Conservation (phyloP, 768 basidiomycete species). For the Kwoniella heveanensis region DNA sequence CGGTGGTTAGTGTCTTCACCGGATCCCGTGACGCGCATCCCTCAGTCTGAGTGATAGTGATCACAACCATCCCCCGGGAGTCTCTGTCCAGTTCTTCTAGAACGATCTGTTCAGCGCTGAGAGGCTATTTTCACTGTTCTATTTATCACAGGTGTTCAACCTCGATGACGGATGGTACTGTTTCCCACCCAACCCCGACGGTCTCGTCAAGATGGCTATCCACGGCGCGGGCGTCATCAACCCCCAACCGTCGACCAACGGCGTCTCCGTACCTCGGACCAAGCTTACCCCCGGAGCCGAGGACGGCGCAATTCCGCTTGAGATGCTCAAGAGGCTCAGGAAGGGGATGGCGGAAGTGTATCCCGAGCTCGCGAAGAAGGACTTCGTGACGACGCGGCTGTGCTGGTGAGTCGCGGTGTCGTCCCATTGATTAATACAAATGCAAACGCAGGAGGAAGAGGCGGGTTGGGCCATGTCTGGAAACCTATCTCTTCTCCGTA, state of each 20-base stretch:
- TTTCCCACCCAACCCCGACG: constrained; percentile 62
- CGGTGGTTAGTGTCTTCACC: constrained; percentile 33
- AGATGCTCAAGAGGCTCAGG: constrained; percentile 64
- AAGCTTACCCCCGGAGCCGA: constrained; percentile 63
- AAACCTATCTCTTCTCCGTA: too few relatives aligned
- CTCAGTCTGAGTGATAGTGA: too few relatives aligned
- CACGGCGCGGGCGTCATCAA: constrained; percentile 72
- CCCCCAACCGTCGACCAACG: constrained; percentile 50
- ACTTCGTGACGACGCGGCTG: constrained; percentile 72
- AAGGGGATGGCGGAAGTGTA: constrained; percentile 64
- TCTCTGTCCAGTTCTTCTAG: neutral
- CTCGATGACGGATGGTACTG: constrained; percentile 75
- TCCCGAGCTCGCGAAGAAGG: constrained; percentile 74
- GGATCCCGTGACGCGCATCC: neutral
- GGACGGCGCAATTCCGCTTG: constrained; percentile 69
- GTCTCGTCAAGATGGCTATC: constrained; percentile 73
- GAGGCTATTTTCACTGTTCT: neutral
- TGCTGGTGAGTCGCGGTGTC: constrained; percentile 70
- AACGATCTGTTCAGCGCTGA: neutral
- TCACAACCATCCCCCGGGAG: too few relatives aligned
- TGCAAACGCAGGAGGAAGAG: too few relatives aligned
- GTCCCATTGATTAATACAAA: neutral
- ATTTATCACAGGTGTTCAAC: constrained; percentile 64
- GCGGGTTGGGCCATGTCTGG: too few relatives aligned
- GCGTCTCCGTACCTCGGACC: constrained; percentile 77